Evolutionary conservation across 225 moss, liverwort and hornwort species (phyloP), one percentile per base, ranked within the genome.

Genomic region (Pseudoscleropodium purum): DNA sequence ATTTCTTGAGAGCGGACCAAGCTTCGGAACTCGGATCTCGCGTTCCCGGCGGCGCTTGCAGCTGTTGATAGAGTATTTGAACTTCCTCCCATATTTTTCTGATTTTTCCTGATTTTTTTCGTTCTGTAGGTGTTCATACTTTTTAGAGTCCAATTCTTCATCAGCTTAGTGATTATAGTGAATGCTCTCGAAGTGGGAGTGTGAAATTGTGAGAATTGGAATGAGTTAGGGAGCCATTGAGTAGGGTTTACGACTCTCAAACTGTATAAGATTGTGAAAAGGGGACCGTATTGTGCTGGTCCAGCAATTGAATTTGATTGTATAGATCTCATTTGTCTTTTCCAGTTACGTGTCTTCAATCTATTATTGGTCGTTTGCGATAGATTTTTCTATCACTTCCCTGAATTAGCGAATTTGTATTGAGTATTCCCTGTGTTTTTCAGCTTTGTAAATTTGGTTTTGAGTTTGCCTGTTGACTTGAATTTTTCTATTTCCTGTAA

Each of bases 1-100:
- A 86, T 90, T 77, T 96, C 77, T 89, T 98, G 43, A 97, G 93
- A 94, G 95, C 97, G 5, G 94, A 95, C 34, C 89, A 90, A 59
- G 81, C 93, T 3, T 86, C 91, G 56, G 79, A 89, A 49, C 83
- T 27, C 33, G 65, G 54, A 47, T 77, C 90, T 6, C 18, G 59
- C 51, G 63, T 34, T 13, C 41, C 82, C 10, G 89, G 87, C 18
- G 90, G 91, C 49, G 89, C 80, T 36, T 92, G 95, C 86, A 65
- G 90, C 85, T 95, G 95, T 77, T 93, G 89, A 94, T 86, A 51
- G 74, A 78, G 70, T 89, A 70, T 36, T 82, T 75, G 51, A 66
- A n/a, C 37, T 75, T 69, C 54, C 85, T 77, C 65, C 73, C 33
- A 78, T 41, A 57, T 27, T 66, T 79, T 45, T 77, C 21, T 77